Conservation (phyloP, 257 asterid species). For the Capsicum rhomboideum region DNA sequence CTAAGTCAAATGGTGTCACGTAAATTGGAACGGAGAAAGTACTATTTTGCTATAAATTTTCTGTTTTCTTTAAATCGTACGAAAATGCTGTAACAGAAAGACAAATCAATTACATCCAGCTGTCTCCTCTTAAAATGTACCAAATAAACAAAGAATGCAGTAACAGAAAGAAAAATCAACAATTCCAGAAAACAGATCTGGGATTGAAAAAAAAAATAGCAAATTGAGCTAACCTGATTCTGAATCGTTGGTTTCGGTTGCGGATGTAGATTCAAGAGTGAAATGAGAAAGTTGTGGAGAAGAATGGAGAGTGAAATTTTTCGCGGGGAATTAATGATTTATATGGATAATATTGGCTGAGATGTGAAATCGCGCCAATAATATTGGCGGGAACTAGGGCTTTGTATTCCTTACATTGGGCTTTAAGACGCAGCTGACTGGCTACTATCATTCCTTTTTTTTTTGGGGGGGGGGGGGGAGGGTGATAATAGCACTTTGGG, state of each 20-base stretch:
- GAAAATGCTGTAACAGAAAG: background rate
- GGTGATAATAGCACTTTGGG: too few species aligned
- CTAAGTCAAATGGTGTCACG: too few species aligned
- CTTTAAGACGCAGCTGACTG: background rate
- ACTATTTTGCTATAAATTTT: background rate
- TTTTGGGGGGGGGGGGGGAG: too few species aligned
- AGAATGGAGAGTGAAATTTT: background rate
- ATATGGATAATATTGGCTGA: background rate
- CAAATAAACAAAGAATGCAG: background rate
- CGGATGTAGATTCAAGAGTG: background rate
- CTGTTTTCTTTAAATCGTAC: background rate
- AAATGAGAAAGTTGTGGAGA: background rate
- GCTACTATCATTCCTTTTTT: background rate
- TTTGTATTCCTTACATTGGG: background rate
- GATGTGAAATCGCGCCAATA: slow-evolving; percentile 29
- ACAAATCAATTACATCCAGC: background rate
- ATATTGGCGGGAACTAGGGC: slow-evolving; percentile 52
- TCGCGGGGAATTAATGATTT: background rate
- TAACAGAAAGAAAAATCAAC: background rate
- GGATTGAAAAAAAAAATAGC: background rate
- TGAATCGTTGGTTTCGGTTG: background rate
- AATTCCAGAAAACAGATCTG: background rate
- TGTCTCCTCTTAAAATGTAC: too few species aligned
- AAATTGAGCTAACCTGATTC: background rate
- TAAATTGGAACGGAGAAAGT: too few species aligned